These are phyloP conservation scores for Leucosporidium yakuticum DNA, from an alignment of 768 basidiomycete genomes.

Conservation along the genomic window DNA sequence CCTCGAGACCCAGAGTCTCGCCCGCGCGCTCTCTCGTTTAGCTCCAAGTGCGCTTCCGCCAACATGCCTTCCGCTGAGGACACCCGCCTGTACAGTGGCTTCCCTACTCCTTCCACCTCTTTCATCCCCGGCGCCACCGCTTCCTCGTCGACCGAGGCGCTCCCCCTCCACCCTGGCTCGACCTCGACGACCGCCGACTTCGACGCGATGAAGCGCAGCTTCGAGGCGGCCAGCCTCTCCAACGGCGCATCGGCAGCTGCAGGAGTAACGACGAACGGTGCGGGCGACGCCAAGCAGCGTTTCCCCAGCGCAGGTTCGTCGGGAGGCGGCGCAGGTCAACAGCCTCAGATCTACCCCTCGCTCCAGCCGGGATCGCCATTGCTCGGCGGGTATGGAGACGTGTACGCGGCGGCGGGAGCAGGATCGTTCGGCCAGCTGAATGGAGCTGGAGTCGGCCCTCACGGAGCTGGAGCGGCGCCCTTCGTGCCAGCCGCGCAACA, in stretches of 20 bases:
- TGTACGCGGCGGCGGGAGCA: conserved; percentile 8
- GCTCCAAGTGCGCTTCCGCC: too few relatives aligned
- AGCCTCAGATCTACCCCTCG: background rate
- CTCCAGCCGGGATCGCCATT: background rate
- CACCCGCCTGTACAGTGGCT: too few relatives aligned
- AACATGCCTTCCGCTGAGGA: too few relatives aligned
- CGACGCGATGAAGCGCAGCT: conserved; percentile 30
- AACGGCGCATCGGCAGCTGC: background rate
- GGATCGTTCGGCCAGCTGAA: background rate
- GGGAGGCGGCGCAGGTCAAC: too few relatives aligned
- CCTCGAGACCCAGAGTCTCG: too few relatives aligned
- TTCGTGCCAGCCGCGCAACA: conserved; percentile 12
- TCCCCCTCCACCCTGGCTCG: background rate
- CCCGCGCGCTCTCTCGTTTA: too few relatives aligned
- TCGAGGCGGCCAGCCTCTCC: conserved; percentile 10
- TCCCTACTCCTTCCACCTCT: too few relatives aligned
- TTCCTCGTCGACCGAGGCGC: background rate
- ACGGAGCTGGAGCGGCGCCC: conserved; percentile 4
- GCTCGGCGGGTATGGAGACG: conserved; percentile 7
- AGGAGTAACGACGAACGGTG: background rate
- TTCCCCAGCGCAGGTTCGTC: too few relatives aligned
- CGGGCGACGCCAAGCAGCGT: background rate
- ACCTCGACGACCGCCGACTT: conserved; percentile 15
- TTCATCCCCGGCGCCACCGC: background rate
- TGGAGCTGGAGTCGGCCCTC: background rate